phyloP scores from a whole-genome alignment of 352 stramenopile species.

The Globisporangium rhizosaccharum region DNA sequence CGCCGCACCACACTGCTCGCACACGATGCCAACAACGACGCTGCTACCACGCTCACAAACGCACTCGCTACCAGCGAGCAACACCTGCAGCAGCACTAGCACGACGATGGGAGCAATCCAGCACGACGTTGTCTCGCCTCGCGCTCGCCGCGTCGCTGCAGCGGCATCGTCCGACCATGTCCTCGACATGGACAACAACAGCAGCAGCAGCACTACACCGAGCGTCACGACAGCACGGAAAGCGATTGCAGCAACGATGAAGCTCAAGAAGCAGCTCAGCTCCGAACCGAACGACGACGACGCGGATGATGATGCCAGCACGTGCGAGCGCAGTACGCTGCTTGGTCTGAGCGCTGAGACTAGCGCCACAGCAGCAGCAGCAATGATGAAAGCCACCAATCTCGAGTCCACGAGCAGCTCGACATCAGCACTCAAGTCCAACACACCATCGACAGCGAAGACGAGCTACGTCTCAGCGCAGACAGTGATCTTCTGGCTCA shows the following conservation, averaged over 20 bases:
- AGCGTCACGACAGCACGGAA: neutral
- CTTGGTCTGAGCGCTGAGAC: too few species aligned
- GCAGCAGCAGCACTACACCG: neutral
- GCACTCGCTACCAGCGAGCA: too few species aligned
- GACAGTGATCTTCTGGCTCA: slow-evolving; percentile 75
- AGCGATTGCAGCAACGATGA: neutral
- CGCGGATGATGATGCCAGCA: neutral
- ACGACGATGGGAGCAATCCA: too few species aligned
- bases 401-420: slow-evolving; percentile 21
- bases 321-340: too few species aligned
- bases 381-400: slow-evolving; percentile 34
- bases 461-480: slow-evolving; percentile 62
- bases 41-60: too few species aligned
- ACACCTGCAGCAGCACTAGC: too few species aligned
- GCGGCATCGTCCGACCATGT: neutral
- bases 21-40: too few species aligned
- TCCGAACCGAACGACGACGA: neutral
- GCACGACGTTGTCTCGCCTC: too few species aligned
- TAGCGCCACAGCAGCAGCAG: neutral
- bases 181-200: neutral
- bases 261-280: slow-evolving; percentile 8
- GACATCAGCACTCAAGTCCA: slow-evolving; percentile 54
- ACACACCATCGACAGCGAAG: slow-evolving; percentile 35
- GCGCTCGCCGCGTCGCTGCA: too few species aligned
- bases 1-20: too few species aligned